Evolutionary conservation across 2,329 filamentous ascomycete species (phyloP).

Genomic region (Fusarium nisikadoi): DNA sequence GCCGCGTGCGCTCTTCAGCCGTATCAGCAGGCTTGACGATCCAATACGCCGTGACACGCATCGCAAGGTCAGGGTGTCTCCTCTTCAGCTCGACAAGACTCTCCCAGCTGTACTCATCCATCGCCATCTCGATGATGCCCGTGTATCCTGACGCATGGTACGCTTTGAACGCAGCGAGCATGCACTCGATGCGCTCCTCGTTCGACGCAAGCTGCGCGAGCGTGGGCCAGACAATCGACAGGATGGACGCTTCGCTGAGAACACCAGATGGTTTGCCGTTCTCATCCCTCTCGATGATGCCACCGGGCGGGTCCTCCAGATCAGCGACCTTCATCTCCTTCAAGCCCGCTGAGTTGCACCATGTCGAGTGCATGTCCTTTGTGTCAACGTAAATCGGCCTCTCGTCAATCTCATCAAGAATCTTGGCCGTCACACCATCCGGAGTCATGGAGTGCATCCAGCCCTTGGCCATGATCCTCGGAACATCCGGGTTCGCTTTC

Average conservation of each 20-base stretch:
- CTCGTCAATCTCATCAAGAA: constrained; percentile 63
- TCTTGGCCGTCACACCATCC: constrained; percentile 55
- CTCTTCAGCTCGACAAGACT: constrained; percentile 58
- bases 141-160: constrained; percentile 66
- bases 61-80: constrained; percentile 43
- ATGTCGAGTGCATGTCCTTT: constrained; percentile 66
- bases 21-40: constrained; percentile 61
- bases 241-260: constrained; percentile 62
- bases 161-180: constrained; percentile 59
- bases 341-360: constrained; percentile 64
- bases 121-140: constrained; percentile 68
- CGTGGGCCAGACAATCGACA: constrained; percentile 66
- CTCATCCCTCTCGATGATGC: constrained; percentile 61
- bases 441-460: constrained; percentile 66
- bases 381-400: constrained; percentile 67
- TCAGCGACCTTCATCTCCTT: constrained; percentile 59
- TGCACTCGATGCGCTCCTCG: constrained; percentile 59
- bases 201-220: constrained; percentile 59
- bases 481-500: constrained; percentile 56
- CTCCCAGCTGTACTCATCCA: constrained; percentile 68
- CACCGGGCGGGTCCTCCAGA: constrained; percentile 60
- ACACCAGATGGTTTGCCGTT: constrained; percentile 61
- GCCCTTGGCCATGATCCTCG: constrained; percentile 63
- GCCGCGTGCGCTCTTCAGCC: constrained; percentile 53
- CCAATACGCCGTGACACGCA: constrained; percentile 67